Evolutionary conservation across 768 basidiomycete species (phyloP).

Genomic region (Pisolithus marmoratus): DNA sequence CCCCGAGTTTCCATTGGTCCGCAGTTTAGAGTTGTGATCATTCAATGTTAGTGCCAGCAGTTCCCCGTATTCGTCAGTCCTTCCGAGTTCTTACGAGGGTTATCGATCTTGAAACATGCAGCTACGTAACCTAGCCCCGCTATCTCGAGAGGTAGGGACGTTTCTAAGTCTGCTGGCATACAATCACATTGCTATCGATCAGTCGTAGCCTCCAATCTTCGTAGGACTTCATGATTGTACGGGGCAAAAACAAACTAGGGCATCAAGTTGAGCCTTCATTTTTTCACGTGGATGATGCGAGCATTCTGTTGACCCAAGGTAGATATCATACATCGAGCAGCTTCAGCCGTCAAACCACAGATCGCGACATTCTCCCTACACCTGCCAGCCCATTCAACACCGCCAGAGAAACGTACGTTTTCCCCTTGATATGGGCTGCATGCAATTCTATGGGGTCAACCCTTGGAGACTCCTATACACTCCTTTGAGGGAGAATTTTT

Average conservation of each 20-base stretch:
- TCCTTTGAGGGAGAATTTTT: slow-evolving; percentile 21
- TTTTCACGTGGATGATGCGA: neutral
- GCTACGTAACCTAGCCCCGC: no score
- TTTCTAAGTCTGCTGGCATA: no score
- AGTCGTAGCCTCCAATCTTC: no score
- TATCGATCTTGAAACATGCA: no score
- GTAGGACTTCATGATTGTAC: no score
- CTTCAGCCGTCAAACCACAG: neutral
- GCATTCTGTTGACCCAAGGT: neutral
- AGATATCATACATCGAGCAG: neutral
- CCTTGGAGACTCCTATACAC: slow-evolving; percentile 21
- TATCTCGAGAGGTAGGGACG: no score
- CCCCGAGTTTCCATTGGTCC: no score
- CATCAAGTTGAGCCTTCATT: neutral
- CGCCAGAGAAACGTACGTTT: slow-evolving; percentile 16
- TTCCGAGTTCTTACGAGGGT: no score
- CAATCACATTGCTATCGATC: no score
- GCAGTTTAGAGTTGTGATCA: no score
- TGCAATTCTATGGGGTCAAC: slow-evolving; percentile 30
- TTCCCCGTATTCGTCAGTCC: no score
- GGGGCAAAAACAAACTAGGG: neutral
- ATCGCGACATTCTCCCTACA: neutral
- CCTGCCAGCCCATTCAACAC: neutral
- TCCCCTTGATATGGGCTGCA: slow-evolving; percentile 28
- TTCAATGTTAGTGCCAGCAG: no score